Evolutionary conservation across 2,329 filamentous ascomycete species (phyloP), one percentile per base, ranked within the genome.

Genomic region (Ophiocordyceps camponoti-leonardi): DNA sequence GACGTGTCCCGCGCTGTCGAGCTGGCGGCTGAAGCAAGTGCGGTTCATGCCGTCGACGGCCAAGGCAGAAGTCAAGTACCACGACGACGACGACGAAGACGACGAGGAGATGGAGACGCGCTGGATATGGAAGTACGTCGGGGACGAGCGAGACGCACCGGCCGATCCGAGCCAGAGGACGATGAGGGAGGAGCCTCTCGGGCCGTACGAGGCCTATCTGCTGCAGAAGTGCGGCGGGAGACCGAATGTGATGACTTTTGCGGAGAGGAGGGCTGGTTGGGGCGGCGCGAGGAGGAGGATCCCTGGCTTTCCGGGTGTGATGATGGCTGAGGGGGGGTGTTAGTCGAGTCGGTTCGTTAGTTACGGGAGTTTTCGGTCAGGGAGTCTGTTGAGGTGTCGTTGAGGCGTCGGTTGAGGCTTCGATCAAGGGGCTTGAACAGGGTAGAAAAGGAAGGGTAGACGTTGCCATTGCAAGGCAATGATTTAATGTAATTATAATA

Each of bases 91-190:
- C 8, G 50, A 52, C 13, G 52, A 52, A 4, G 47, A 51, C 16
- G 52, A 52, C 6, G 51, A 44, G 10, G 20, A 26, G 56, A 3
- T 55, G 8, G 52, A 59, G 26, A 56, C 56, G 1, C 61, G 68
- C 35, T 77, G 73, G 72, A 58, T 71, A 2, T 77, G 72, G 73
- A 67, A 72, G 53, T 77, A 73, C 42, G 54, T 58, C 16, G 73
- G 73, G 0, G 56, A 61, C 0, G 62, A 70, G 45, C 51, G 53
- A 19, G 53, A 61, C 2, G 68, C 67, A 8, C 68, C 68, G 2
- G 52, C 52, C 11, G 53, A 63, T 19, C 65, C 67, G 41, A 57
- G 51, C 41, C 56, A 63, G 49, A 58, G 59, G 22, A 58, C 65
- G 26, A 60, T 78, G 62, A 60, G 70, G 5, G 73, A 77, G 51